These are phyloP conservation scores for Coemansia umbellata DNA, from an alignment of 192 early-diverging fungal genomes.

Conservation along the genomic window DNA sequence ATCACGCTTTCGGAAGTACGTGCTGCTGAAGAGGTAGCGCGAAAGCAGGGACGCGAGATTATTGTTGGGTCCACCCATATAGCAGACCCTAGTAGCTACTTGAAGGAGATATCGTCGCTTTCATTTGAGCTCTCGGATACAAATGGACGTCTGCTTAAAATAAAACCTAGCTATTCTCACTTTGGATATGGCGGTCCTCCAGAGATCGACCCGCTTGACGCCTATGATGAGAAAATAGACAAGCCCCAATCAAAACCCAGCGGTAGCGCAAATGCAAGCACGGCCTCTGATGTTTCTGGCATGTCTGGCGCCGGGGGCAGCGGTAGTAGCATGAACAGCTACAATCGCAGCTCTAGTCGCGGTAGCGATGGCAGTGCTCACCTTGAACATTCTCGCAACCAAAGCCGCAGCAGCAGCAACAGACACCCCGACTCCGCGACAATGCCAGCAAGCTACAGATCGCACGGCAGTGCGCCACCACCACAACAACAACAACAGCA, in stretches of 20 bases:
- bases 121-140: conserved; percentile 40
- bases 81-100: conserved; percentile 39
- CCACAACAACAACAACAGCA: conserved; percentile 19
- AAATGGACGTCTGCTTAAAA: conserved; percentile 24
- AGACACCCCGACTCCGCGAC: conserved; percentile 13
- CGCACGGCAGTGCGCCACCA: conserved; percentile 14
- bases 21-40: conserved; percentile 45
- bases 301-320: not conserved
- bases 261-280: conserved; percentile 1
- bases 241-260: conserved; percentile 21
- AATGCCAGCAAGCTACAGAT: conserved; percentile 7
- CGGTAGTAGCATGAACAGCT: not conserved
- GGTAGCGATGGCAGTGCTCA: not conserved
- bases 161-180: conserved; percentile 34
- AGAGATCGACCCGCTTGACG: conserved; percentile 32
- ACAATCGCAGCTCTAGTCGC: conserved; percentile 1
- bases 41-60: conserved; percentile 46
- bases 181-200: conserved; percentile 44
- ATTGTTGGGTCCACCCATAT: conserved; percentile 47
- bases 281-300: not conserved
- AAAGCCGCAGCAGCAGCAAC: conserved; percentile 16
- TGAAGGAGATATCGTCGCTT: conserved; percentile 43
- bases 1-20: conserved; percentile 46
- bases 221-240: conserved; percentile 27
- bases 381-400: conserved; percentile 9